Evolutionary conservation across 371 early-diverging fungal species (phyloP), one percentile per base, ranked within the genome.

Genomic region (Sporodiniella umbellata): DNA sequence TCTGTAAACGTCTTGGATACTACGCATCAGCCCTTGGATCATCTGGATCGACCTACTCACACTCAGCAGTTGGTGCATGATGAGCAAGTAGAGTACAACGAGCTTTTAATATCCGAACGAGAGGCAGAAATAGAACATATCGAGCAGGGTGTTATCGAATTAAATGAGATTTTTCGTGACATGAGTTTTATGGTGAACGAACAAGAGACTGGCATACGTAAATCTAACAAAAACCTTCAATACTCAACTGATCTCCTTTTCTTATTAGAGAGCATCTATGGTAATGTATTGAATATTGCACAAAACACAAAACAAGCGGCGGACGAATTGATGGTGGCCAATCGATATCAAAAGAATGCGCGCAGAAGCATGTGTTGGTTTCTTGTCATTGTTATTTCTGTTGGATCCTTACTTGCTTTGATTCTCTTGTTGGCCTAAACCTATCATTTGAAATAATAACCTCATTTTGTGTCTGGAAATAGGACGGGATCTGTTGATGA

Each of bases 121-220:
- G 99, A 98, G 60, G 81, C 80, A 33, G 98, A 95, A 51, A 87
- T 98, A 21, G 76, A 79, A 44, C 91, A 90, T 45, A 95, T 98
- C 50, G 98, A 97, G 61, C 83, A 85, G 48, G 94, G 93, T 15
- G 94, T 97, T 24, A 83, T 81, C 4, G 89, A 91, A 53, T 78
- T 98, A 22, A 97, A 97, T 62, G 96, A 96, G 66, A 90, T 98
- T 47, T 98, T 98, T 66, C 75, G 95, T 48, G 96, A 97, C 70
- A 66, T 98, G 45, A 95, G 95, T 4, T 92, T 94, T 31, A 75
- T 98, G 49, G 96, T 98, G n/a, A 87, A 90, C 42, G 96, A 97
- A 65, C 99, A 98, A 82, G 92, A 92, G 60, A 84, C 86, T 49
- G 81, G 94, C 62, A 78, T 98, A 17, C 90, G 94, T 94, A 81